Conservation (phyloP, 345 rosid species). For the Cardamine resedifolia region DNA sequence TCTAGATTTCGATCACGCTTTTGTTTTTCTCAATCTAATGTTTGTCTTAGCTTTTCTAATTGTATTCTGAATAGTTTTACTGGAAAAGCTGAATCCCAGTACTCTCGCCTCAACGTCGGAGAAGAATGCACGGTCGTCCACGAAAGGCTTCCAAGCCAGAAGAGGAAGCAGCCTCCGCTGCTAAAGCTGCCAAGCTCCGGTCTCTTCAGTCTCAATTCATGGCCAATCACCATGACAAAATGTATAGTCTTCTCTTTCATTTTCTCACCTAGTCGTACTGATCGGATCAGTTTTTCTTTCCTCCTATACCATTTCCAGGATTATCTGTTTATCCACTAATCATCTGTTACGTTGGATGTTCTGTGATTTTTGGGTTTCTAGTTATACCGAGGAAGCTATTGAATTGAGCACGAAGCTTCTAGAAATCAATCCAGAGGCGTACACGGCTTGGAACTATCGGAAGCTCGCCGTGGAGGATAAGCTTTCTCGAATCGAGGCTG, state of each 20-base stretch:
- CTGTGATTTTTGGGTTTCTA: constrained; percentile 28
- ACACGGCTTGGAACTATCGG: constrained; percentile 91
- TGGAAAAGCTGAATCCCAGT: not conserved
- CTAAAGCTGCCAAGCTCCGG: constrained; percentile 71
- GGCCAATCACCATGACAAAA: constrained; percentile 59
- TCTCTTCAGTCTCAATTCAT: constrained; percentile 69
- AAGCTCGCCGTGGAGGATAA: constrained; percentile 70
- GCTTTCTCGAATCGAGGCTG: constrained; percentile 42
- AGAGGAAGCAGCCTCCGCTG: constrained; percentile 63
- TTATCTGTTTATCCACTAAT: not conserved
- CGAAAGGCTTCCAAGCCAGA: constrained; percentile 63
- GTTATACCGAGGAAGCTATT: constrained; percentile 80
- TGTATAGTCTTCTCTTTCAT: constrained; percentile 40
- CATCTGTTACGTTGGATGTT: not conserved
- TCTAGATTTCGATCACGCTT: not conserved
- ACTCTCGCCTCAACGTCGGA: constrained; percentile 6
- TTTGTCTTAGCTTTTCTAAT: not conserved
- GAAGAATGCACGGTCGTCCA: constrained; percentile 85
- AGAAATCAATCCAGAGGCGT: constrained; percentile 77
- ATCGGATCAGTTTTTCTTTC: not conserved
- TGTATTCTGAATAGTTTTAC: too few species aligned
- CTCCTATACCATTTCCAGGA: not conserved
- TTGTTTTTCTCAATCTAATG: not conserved
- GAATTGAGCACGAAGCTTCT: constrained; percentile 76
- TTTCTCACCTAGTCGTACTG: not conserved